Percentiles rank a stretch among this genome's conserved stretches.
Conservation (phyloP, 2,329 filamentous ascomycete genomes). For the Fusarium anthophilum region DNA sequence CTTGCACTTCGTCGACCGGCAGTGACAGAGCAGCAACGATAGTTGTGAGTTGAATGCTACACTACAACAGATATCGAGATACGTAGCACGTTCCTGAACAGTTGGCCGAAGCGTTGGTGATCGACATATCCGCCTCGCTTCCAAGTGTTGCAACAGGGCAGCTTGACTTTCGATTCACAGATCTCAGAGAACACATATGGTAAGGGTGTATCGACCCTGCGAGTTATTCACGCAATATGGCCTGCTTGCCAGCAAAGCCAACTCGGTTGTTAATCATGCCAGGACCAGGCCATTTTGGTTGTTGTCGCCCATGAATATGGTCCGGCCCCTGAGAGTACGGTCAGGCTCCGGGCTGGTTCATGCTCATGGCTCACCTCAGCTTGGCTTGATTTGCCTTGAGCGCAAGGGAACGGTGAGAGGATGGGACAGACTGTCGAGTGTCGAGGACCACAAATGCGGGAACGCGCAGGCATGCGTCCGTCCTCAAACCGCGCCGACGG, state of each 20-base stretch:
- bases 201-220: slow-evolving; percentile 12
- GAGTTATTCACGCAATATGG: slow-evolving; percentile 12
- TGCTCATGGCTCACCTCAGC: slow-evolving; percentile 20
- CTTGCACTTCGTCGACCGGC: background rate
- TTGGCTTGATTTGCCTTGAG: slow-evolving; percentile 9
- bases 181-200: background rate
- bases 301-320: slow-evolving; percentile 16
- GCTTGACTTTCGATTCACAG: slow-evolving; percentile 2
- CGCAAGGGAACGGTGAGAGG: slow-evolving; percentile 39
- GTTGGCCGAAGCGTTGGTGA: slow-evolving; percentile 35
- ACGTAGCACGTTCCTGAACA: slow-evolving; percentile 18
- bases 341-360: slow-evolving; percentile 14
- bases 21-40: background rate
- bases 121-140: slow-evolving; percentile 34
- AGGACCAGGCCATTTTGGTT: slow-evolving; percentile 23
- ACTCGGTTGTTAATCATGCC: slow-evolving; percentile 3
- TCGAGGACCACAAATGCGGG: slow-evolving; percentile 35
- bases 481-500: slow-evolving; percentile 43
- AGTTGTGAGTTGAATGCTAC: background rate
- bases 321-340: slow-evolving; percentile 15
- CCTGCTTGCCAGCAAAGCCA: slow-evolving; percentile 16
- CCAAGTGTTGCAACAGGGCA: slow-evolving; percentile 15
- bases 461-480: slow-evolving; percentile 30
- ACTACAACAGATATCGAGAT: slow-evolving; percentile 9
- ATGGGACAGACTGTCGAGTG: slow-evolving; percentile 37